Evolutionary conservation across 2,329 filamentous ascomycete species (phyloP).

Genomic region (Lachnellula occidentalis): DNA sequence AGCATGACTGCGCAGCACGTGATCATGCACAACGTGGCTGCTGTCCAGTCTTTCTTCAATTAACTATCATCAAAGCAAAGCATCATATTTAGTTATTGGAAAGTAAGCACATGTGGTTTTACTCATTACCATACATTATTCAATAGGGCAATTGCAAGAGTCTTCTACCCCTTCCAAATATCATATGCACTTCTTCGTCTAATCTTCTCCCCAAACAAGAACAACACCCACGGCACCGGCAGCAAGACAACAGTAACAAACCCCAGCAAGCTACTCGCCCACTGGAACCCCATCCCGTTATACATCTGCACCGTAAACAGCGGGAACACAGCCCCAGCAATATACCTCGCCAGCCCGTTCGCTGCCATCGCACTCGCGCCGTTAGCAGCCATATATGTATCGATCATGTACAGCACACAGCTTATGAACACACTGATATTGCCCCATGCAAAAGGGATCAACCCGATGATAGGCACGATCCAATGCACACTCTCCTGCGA

Average conservation of each 20-base stretch:
- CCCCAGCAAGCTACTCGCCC: conserved; percentile 32
- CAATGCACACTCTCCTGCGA: conserved; percentile 20
- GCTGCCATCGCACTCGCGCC: conserved; percentile 45
- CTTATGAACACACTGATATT: conserved; percentile 50
- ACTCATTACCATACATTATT: no score
- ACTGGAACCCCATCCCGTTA: conserved; percentile 32
- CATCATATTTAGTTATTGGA: no score
- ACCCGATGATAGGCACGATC: conserved; percentile 27
- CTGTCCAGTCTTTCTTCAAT: no score
- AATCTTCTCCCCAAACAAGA: conserved; percentile 40
- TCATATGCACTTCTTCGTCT: conserved; percentile 30
- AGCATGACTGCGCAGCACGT: no score
- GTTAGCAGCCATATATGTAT: conserved; percentile 22
- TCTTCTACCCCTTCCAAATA: conserved; percentile 17
- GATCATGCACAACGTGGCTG: no score
- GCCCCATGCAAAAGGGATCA: conserved; percentile 48
- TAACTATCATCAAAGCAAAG: no score
- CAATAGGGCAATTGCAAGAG: no score
- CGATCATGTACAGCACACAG: conserved; percentile 24
- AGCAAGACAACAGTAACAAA: conserved; percentile 41
- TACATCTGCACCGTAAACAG: conserved; percentile 52
- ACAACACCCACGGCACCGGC: conserved; percentile 50
- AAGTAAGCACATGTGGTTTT: no score
- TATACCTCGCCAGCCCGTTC: conserved; percentile 52
- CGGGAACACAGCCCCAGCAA: conserved; percentile 51